These are phyloP conservation scores for Pichia sp. DNA, from an alignment of 1,139 yeast species.

Conservation along the genomic window DNA sequence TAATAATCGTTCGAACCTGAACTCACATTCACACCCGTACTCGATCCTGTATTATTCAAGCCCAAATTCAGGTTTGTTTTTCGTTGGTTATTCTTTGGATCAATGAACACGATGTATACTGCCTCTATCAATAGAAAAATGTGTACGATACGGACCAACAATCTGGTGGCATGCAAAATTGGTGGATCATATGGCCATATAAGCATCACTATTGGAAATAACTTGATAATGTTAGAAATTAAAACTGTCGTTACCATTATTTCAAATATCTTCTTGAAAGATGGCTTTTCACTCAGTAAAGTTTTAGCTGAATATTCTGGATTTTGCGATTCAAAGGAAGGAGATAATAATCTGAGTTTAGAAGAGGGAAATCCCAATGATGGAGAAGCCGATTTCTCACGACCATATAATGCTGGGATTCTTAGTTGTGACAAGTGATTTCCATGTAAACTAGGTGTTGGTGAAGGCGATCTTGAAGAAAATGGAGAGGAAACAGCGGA, in stretches of 20 bases:
- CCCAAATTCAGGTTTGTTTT: background rate
- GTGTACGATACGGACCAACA: slow-evolving; percentile 31
- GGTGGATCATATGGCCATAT: slow-evolving; percentile 95
- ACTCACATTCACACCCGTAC: no score
- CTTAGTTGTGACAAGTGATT: background rate
- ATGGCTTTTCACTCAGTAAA: background rate
- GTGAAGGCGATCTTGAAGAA: slow-evolving; percentile 1
- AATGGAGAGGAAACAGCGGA: background rate
- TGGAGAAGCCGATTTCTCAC: no score
- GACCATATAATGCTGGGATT: background rate
- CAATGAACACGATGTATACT: slow-evolving; percentile 26
- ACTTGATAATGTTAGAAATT: slow-evolving; percentile 72
- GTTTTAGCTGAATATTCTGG: background rate
- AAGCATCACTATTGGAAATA: slow-evolving; percentile 90
- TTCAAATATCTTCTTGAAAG: slow-evolving; percentile 10
- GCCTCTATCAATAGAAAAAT: slow-evolving; percentile 31
- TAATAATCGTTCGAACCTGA: slow-evolving; percentile 27
- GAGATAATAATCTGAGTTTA: no score
- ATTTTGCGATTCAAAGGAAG: background rate
- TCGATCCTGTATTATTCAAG: background rate
- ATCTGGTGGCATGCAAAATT: slow-evolving; percentile 36
- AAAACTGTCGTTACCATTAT: slow-evolving; percentile 66
- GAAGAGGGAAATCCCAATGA: no score
- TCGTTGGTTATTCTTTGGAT: slow-evolving; percentile 5
- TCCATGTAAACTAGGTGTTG: slow-evolving; percentile 1